Evolutionary conservation across 257 asterid genomes (phyloP), one percentile per base, ranked within the genome.

Genomic region (Ophiorrhiza pumila): DNA sequence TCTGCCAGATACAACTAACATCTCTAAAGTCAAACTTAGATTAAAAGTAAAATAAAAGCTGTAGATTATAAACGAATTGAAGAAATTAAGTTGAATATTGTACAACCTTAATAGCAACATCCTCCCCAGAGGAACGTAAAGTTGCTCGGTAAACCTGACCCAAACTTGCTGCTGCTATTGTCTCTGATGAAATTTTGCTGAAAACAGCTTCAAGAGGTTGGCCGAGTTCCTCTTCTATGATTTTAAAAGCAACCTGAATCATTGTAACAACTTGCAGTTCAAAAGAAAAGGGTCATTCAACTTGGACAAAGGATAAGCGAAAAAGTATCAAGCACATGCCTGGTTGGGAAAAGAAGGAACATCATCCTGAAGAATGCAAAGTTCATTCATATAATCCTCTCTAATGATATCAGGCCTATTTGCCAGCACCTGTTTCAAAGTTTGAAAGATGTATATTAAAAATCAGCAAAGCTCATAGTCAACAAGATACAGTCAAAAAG

Each of bases 61-160:
- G 23, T 20, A 15, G 27, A 46, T 18, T 18, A 35, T 41, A 68
- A 29, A 32, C 8, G 7, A 68, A 60, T 58, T 59, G 71, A 68
- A 74, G 63, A 52, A 76, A 55, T 49, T 37, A 67, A 52, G 58
- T 59, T 29, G 46, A 63, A 60, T 43, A 47, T 29, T 9, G 53
- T 22, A 34, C 75, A 73, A 94, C 99, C 98, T 95, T 95, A 72
- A 95, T 95, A 70, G 99, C 99, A 79, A 95, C 98, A 80, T 95
- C 98, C 80, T 95, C 97, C 76, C 96, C 98, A 45, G 98, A 79
- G 39, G 93, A 82, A 65, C 97, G 92, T 31, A 95, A 89, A 65
- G 98, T 95, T 61, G 99, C 99, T 62, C 98, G 97, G 78, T 95
- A 95, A 81, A 95, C 99, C 84, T 95, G 99, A 69, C 99, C 99